Evolutionary conservation across 768 basidiomycete genomes (phyloP).

Genomic region (Tephrocybe sp.): DNA sequence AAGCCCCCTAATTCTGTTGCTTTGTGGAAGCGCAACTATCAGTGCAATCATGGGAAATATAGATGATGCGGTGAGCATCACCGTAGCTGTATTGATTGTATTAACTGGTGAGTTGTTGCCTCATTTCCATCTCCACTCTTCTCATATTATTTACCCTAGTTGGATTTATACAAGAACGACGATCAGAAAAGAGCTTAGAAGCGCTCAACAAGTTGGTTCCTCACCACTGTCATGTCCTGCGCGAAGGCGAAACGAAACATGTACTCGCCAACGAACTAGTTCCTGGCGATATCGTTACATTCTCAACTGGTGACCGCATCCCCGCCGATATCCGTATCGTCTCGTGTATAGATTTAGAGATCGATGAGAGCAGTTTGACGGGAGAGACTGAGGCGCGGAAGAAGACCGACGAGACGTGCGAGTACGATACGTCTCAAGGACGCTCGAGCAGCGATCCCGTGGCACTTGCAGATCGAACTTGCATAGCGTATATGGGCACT

Average conservation of each 20-base stretch:
- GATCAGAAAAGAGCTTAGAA: conserved; percentile 92
- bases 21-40: conserved; percentile 86
- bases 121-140: background rate
- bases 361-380: conserved; percentile 94
- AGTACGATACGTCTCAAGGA: conserved; percentile 32
- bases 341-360: conserved; percentile 81
- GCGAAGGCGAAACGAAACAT: conserved; percentile 70
- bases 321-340: conserved; percentile 90
- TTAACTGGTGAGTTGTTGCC: conserved; percentile 67
- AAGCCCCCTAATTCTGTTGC: conserved; percentile 84
- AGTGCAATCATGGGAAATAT: conserved; percentile 94
- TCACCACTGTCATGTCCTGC: conserved; percentile 90
- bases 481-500: conserved; percentile 95
- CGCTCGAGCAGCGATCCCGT: conserved; percentile 35
- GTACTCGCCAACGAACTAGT: conserved; percentile 97
- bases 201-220: conserved; percentile 96
- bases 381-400: conserved; percentile 84
- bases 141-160: conserved; percentile 46
- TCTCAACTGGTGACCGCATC: conserved; percentile 89
- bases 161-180: conserved; percentile 92
- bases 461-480: conserved; percentile 79
- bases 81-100: conserved; percentile 88
- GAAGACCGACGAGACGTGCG: conserved; percentile 62
- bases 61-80: conserved; percentile 93
- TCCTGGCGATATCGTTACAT: conserved; percentile 88